Evolutionary conservation across 768 basidiomycete genomes (phyloP).

Genomic region (Pleurotus salmoneostramineus): DNA sequence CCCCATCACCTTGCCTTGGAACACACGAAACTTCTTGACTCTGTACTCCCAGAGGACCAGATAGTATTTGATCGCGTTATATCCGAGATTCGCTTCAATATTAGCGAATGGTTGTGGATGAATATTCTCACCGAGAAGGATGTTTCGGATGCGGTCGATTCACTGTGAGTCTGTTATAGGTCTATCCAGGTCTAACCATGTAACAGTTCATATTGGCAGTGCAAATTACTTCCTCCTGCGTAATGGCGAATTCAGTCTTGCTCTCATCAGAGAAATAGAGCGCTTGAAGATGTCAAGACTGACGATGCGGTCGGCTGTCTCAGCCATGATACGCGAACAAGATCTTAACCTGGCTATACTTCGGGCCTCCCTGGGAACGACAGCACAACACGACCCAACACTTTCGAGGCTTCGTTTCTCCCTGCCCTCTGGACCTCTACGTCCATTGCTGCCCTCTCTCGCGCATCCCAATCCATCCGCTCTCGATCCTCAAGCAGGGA

Average conservation of each 20-base stretch:
- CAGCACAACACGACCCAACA: constrained; percentile 81
- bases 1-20: constrained; percentile 62
- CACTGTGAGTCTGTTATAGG: constrained; percentile 52
- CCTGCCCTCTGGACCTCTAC: constrained; percentile 77
- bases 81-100: constrained; percentile 67
- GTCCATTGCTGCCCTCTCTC: constrained; percentile 79
- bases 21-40: constrained; percentile 62
- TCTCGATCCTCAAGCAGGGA: constrained; percentile 19
- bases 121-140: constrained; percentile 83
- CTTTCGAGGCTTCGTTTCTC: constrained; percentile 71
- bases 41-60: constrained; percentile 70
- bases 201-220: constrained; percentile 33
- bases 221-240: constrained; percentile 86
- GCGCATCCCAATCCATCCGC: constrained; percentile 33
- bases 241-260: constrained; percentile 83
- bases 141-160: constrained; percentile 80
- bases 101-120: constrained; percentile 93
- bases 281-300: constrained; percentile 78
- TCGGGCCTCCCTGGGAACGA: constrained; percentile 84
- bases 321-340: constrained; percentile 84
- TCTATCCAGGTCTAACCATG: background rate
- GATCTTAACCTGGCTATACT: constrained; percentile 85
- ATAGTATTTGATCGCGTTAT: constrained; percentile 76
- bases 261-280: constrained; percentile 84
- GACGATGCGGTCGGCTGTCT: constrained; percentile 56